phyloP scores from a whole-genome alignment of 75 land plant species.

The Selaginella moellendorffii region DNA sequence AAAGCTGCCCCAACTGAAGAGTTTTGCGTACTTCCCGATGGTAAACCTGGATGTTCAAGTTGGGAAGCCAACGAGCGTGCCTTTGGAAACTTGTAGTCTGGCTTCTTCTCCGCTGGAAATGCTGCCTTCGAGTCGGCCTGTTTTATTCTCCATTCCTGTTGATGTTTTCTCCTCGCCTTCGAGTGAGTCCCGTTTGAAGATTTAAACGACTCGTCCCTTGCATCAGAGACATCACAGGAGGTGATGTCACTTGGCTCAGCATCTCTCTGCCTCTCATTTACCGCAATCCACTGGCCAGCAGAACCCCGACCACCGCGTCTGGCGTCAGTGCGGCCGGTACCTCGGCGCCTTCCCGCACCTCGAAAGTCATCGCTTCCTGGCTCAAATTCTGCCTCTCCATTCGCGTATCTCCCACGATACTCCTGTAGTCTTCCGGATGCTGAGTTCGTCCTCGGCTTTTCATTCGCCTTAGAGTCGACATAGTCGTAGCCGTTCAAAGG shows the following conservation, averaged over 20 bases:
- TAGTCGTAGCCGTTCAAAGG: constrained; percentile 3
- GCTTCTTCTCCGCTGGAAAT: not conserved
- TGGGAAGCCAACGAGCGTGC: constrained; percentile 12
- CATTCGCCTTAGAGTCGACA: constrained; percentile 12
- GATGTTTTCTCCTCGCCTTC: constrained; percentile 19
- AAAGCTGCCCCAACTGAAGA: constrained; percentile 20
- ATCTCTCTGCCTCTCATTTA: constrained; percentile 20
- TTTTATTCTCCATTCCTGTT: constrained; percentile 29
- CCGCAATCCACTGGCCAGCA: constrained; percentile 24
- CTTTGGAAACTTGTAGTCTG: constrained; percentile 7
- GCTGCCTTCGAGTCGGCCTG: constrained; percentile 12
- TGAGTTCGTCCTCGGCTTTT: not conserved
- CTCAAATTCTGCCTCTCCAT: not conserved
- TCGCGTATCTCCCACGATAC: not conserved
- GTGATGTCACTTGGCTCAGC: constrained; percentile 12
- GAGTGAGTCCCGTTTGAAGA: not conserved
- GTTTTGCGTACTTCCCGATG: constrained; percentile 18
- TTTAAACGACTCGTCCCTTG: not conserved
- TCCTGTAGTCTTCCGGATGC: not conserved
- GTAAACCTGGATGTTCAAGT: constrained; percentile 26
- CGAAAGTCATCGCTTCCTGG: not conserved
- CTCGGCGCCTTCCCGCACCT: constrained; percentile 13
- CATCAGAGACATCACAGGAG: no score
- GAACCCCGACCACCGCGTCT: constrained; percentile 9
- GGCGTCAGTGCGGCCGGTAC: constrained; percentile 13